Evolutionary conservation across 2,329 filamentous ascomycete species (phyloP), one percentile per base, ranked within the genome.

Genomic region (Periconia sp.): DNA sequence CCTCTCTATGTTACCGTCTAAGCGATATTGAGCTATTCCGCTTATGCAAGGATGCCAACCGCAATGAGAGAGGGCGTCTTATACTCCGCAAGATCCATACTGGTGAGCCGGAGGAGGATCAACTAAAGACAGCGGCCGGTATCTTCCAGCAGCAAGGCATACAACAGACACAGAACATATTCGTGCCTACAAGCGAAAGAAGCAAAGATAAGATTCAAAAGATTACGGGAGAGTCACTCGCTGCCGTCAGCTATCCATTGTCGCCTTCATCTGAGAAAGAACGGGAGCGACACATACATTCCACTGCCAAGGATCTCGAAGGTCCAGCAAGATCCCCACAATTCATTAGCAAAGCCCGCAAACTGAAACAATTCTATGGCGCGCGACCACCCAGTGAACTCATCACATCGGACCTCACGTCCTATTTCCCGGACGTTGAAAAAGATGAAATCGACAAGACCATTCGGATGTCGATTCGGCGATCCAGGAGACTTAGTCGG

Each of bases 371-470:
- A 60, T 97, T 97, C 75, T 94, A 95, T 65, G 93, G 93, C 33
- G 87, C 94, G 59, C 84, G 94, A 63, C 94, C 94, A 17, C 94
- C 94, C 1, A 97, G 93, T 77, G 94, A 99, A 78, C 84, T 99
- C 71, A 99, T 99, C 69, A 93, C 93, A 23, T 96, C 94, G 19
- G 94, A 99, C 70, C 80, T 99, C 55, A 94, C 91, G 1, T 96
- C 92, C 0, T 99, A 97, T 79, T 99, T 99, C 81, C 94, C 94
- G 0, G 92, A 96, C 67, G 93, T 97, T 66, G 87, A 92, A 47
- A 87, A 91, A 52, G 92, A 96, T 70, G 91, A 96, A 64, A 97
- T 99, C 70, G 94, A 97, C 73, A 89, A 92, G 63, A 97, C 94
- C 0, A 92, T 96, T 58, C 89, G 94, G 46, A 85, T 97, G 75